A percentile compares a stretch with the other conserved stretches of the same genome.
Evolutionary conservation across 2,329 filamentous ascomycete genomes (phyloP).

Genomic region (Ceratocystis cubensis): DNA sequence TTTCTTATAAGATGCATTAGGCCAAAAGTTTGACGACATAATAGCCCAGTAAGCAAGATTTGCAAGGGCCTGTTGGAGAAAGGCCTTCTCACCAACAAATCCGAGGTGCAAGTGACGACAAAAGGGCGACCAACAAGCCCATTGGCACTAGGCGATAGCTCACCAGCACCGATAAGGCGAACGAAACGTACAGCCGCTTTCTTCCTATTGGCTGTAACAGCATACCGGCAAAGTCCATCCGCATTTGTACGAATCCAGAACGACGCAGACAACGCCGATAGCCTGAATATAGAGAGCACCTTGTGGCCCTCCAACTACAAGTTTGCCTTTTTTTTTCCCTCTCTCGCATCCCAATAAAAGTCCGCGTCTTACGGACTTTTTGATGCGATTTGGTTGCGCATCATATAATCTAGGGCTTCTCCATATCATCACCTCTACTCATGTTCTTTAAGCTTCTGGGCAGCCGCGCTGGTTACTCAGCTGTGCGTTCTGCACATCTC

Average conservation of each 20-base stretch:
- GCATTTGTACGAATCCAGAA: not conserved
- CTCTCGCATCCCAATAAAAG: constrained; percentile 39
- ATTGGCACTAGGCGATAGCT: not conserved
- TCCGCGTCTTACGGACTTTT: constrained; percentile 25
- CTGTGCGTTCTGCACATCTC: constrained; percentile 33
- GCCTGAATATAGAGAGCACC: not conserved
- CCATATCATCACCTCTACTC: constrained; percentile 7
- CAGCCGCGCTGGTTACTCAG: constrained; percentile 40
- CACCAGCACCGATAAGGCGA: not conserved
- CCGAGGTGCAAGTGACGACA: not conserved
- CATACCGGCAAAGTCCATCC: not conserved
- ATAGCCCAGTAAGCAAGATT: not conserved
- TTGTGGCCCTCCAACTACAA: not conserved
- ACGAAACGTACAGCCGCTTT: not conserved
- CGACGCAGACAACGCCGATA: not conserved
- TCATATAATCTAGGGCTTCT: constrained; percentile 8
- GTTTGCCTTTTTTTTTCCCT: not conserved
- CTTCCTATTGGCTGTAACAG: not conserved
- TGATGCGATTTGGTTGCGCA: constrained; percentile 13
- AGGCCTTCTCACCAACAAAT: constrained; percentile 4
- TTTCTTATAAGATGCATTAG: not conserved
- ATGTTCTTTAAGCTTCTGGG: constrained; percentile 16
- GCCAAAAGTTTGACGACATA: not conserved
- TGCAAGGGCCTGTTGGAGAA: constrained; percentile 9
- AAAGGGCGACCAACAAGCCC: not conserved